Evolutionary conservation across 495 filamentous ascomycete species (phyloP), one percentile per base, ranked within the genome.

Genomic region (Parathielavia appendiculata): DNA sequence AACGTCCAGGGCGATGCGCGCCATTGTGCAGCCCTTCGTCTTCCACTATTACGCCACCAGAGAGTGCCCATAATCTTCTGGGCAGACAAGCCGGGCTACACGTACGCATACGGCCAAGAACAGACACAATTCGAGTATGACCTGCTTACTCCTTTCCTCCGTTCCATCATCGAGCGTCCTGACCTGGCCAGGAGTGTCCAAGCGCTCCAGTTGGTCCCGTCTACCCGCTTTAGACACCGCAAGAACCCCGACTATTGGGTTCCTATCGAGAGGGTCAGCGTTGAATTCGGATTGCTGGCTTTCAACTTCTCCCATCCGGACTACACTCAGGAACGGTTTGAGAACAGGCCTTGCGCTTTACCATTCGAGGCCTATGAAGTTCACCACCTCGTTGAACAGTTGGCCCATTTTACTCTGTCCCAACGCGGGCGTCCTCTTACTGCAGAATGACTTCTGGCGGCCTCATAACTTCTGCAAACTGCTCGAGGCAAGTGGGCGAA

Each of bases 41-140:
- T 51, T 51, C 32, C 49, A 51, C 17, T 51, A 51, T 19, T 51
- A 51, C 49, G 49, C 49, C 10, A 38, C 34, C 4, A 19, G 49
- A 0, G 39, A 51, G 2, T 38, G 4, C 49, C 49, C 17, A 22
- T n/a, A 5, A 46, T 46, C 4, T 11, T 26, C 20, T n/a, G 20
- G 20, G 16, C 41, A 17, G n/a, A 7, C 4, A 44, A 41, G n/a
- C 39, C 39, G 4, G 5, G 39, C 12, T 41, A 44, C 41, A n/a
- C n/a, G n/a, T n/a, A n/a, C n/a, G n/a, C n/a, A n/a, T n/a, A n/a
- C n/a, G n/a, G n/a, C n/a, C n/a, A n/a, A n/a, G n/a, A n/a, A n/a
- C n/a, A n/a, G n/a, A n/a, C n/a, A n/a, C n/a, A n/a, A n/a, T n/a
- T n/a, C n/a, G n/a, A n/a, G n/a, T n/a, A 35, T 17, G 47, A 36